A percentile compares a stretch with the other conserved stretches of the same genome.
These are phyloP conservation scores for Phytophthora cactorum DNA, from an alignment of 352 stramenopile species.

Conservation along the genomic window DNA sequence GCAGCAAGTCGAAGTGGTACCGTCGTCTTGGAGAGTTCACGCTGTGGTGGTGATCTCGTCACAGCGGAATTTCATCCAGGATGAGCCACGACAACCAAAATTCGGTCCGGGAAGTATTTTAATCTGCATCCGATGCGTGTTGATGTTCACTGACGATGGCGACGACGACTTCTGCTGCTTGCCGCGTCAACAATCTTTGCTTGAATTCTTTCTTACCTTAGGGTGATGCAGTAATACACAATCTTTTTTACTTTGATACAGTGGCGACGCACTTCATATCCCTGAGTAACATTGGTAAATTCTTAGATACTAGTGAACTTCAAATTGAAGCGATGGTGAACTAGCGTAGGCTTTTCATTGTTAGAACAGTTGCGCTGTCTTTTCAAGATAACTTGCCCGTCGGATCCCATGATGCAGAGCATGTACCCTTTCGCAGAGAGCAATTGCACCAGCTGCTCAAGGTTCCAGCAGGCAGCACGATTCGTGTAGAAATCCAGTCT, in stretches of 20 bases:
- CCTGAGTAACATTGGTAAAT: no score
- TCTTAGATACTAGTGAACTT: no score
- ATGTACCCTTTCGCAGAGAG: constrained; percentile 2
- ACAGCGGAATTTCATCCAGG: not conserved
- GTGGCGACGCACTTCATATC: no score
- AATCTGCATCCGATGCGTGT: constrained; percentile 28
- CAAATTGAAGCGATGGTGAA: no score
- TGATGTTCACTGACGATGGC: constrained; percentile 21
- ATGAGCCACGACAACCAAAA: not conserved
- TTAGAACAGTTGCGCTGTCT: not conserved
- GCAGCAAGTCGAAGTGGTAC: constrained; percentile 25
- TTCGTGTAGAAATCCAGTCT: not conserved
- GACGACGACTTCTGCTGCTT: constrained; percentile 2
- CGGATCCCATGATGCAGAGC: not conserved
- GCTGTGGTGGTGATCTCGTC: constrained; percentile 19
- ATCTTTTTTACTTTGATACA: constrained; percentile 1
- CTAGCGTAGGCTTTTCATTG: not conserved
- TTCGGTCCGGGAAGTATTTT: not conserved
- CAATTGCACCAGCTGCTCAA: not conserved
- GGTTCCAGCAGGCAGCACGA: not conserved
- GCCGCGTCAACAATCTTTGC: constrained; percentile 6
- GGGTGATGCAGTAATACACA: constrained; percentile 26
- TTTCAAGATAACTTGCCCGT: not conserved
- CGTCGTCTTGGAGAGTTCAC: constrained; percentile 28
- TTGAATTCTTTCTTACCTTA: constrained; percentile 14